Conservation (phyloP, 1,139 yeast species). For the Taphrina pruni region DNA sequence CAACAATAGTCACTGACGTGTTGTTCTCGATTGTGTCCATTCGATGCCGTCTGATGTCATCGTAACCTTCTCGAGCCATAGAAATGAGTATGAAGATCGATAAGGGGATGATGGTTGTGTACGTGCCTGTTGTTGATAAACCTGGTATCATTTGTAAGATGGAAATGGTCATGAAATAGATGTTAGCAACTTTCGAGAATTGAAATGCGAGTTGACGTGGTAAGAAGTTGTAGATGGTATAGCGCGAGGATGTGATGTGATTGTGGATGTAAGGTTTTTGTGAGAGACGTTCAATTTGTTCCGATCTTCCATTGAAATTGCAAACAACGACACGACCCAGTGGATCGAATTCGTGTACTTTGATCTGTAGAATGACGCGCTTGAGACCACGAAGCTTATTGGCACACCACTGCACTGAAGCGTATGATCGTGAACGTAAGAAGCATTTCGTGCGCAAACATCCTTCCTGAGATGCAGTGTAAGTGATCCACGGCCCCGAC, state of each 20-base stretch:
- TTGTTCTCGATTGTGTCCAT: constrained; percentile 86
- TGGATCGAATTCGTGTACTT: constrained; percentile 46
- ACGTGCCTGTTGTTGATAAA: constrained; percentile 98
- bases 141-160: constrained; percentile 94
- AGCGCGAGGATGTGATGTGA: constrained; percentile 82
- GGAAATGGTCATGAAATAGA: constrained; percentile 60
- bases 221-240: constrained; percentile 76
- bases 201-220: constrained; percentile 91
- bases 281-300: constrained; percentile 66
- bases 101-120: constrained; percentile 89
- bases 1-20: constrained; percentile 58
- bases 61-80: constrained; percentile 89
- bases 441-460: background rate
- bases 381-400: background rate
- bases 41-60: constrained; percentile 85
- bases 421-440: background rate
- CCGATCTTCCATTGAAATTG: constrained; percentile 35
- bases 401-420: background rate
- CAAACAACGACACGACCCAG: constrained; percentile 50
- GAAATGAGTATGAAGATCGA: constrained; percentile 87
- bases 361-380: constrained; percentile 34
- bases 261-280: constrained; percentile 69
- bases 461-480: too few species aligned
- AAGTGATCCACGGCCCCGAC: too few species aligned
- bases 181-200: constrained; percentile 86